Percentiles rank a stretch among this genome's conserved stretches.
phyloP scores from a whole-genome alignment of 805 yeast genomes.

The Metschnikowia kofuensis region DNA sequence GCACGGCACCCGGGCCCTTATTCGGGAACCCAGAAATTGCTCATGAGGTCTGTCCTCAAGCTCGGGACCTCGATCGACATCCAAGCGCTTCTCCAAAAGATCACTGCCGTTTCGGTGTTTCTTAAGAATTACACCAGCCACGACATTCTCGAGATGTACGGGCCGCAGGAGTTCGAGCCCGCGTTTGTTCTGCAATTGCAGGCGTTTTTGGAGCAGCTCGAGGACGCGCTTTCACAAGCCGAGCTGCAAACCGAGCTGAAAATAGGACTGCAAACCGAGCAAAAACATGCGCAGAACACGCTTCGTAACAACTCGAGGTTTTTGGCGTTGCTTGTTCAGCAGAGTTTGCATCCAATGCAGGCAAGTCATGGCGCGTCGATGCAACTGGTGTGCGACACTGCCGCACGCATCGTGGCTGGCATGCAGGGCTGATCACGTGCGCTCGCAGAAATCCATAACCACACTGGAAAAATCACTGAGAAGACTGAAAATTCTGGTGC shows the following conservation, averaged over 20 bases:
- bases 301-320: slow-evolving; percentile 32
- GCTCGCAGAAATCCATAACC: not conserved
- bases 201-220: slow-evolving; percentile 16
- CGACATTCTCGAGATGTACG: slow-evolving; percentile 7
- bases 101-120: slow-evolving; percentile 15
- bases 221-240: slow-evolving; percentile 1
- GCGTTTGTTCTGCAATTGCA: slow-evolving; percentile 10
- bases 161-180: slow-evolving; percentile 4
- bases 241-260: not conserved
- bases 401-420: not conserved
- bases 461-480: not conserved
- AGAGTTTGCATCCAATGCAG: slow-evolving; percentile 1
- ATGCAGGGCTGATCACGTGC: not conserved
- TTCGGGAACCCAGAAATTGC: slow-evolving; percentile 2
- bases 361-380: no score
- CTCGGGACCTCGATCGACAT: slow-evolving; percentile 10
- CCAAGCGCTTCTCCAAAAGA: slow-evolving; percentile 9
- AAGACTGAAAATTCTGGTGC: not conserved
- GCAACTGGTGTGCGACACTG: no score
- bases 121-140: slow-evolving; percentile 4
- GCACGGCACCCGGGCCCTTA: not conserved
- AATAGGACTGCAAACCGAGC: not conserved
- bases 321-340: slow-evolving; percentile 19
- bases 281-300: slow-evolving; percentile 12
- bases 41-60: slow-evolving; percentile 5